These are phyloP conservation scores for Otatea glauca DNA, from an alignment of 176 grass and related monocot genomes.

Conservation along the genomic window DNA sequence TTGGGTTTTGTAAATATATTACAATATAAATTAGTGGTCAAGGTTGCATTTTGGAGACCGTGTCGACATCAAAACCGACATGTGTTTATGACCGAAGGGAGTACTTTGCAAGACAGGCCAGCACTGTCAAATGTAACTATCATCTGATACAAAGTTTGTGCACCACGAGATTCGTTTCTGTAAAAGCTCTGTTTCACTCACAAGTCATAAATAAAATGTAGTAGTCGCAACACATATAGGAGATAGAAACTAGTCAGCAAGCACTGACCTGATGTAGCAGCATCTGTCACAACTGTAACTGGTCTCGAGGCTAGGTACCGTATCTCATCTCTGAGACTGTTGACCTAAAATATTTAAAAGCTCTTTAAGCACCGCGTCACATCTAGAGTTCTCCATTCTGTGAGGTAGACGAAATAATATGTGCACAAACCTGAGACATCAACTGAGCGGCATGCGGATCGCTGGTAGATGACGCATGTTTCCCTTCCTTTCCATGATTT, in stretches of 20 bases:
- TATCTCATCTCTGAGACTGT: slow-evolving; percentile 53
- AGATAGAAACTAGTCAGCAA: not conserved
- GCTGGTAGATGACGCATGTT: not conserved
- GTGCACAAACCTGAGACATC: slow-evolving; percentile 30
- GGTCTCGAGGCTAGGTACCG: slow-evolving; percentile 22
- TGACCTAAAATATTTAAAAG: slow-evolving; percentile 48
- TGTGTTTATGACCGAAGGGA: no score
- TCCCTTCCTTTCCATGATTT: slow-evolving; percentile 9
- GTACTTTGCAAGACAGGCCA: not conserved
- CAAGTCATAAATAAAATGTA: not conserved
- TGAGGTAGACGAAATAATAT: not conserved
- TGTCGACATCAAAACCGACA: no score
- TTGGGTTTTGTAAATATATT: no score
- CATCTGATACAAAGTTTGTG: not conserved
- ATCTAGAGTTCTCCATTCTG: not conserved
- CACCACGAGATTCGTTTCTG: not conserved
- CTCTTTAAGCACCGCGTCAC: not conserved
- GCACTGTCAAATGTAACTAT: not conserved
- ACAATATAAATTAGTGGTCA: no score
- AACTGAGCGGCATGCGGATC: not conserved
- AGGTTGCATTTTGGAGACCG: no score
- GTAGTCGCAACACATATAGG: not conserved
- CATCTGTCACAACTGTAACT: slow-evolving; percentile 49
- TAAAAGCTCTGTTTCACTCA: not conserved
- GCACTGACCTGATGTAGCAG: slow-evolving; percentile 39